Evolutionary conservation across 1,284 basidiomycete genomes (phyloP).

Genomic region (Ustilago hordei): DNA sequence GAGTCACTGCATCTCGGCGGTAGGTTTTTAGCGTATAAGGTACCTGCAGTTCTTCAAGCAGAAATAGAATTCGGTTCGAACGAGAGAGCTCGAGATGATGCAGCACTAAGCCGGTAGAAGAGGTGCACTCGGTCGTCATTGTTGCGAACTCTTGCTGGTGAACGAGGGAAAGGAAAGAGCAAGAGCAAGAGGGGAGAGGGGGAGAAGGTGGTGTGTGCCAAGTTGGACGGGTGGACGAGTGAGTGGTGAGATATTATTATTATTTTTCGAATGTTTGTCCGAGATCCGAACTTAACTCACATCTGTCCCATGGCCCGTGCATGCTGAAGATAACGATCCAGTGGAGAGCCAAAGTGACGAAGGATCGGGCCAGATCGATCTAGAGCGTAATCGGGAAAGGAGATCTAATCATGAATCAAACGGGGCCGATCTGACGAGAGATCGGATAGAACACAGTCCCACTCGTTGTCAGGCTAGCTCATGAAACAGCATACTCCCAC

Average conservation of each 20-base stretch:
- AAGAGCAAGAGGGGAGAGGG: neutral
- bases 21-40: conserved; percentile 33
- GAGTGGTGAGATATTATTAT: neutral
- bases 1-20: conserved; percentile 36
- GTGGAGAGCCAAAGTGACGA: too few relatives aligned
- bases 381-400: too few relatives aligned
- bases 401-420: too few relatives aligned
- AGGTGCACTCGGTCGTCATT: neutral
- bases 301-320: too few relatives aligned
- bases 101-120: conserved; percentile 24
- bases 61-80: conserved; percentile 37
- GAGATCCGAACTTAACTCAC: neutral
- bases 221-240: conserved; percentile 3
- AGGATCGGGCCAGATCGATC: too few relatives aligned
- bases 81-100: conserved; percentile 42
- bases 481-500: too few relatives aligned
- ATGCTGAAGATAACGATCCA: too few relatives aligned
- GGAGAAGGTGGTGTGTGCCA: neutral
- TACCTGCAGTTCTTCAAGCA: conserved; percentile 40
- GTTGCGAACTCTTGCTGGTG: neutral
- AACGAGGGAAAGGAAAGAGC: neutral
- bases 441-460: too few relatives aligned
- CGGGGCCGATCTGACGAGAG: too few relatives aligned
- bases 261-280: neutral
- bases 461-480: too few relatives aligned